A percentile compares a stretch with the other conserved stretches of the same genome.
phyloP scores from a whole-genome alignment of 2,329 filamentous ascomycete genomes.

The Akanthomyces uredinophilus region DNA sequence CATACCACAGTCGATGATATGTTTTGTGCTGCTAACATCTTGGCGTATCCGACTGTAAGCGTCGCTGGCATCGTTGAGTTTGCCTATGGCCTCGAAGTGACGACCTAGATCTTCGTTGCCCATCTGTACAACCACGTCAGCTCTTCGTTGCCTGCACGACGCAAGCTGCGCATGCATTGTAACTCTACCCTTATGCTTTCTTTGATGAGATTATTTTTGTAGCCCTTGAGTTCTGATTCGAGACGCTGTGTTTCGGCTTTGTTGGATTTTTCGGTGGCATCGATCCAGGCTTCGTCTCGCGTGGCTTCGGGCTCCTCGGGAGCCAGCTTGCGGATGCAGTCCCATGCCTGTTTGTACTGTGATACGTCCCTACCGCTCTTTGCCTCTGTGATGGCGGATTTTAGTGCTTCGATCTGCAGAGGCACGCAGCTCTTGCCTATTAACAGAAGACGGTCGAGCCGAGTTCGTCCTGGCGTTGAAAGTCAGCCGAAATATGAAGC shows the following conservation, averaged over 20 bases:
- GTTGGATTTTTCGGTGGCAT: constrained; percentile 60
- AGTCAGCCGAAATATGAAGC: background rate
- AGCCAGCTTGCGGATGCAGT: constrained; percentile 56
- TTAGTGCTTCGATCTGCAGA: constrained; percentile 75
- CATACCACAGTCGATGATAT: constrained; percentile 76
- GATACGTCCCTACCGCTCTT: constrained; percentile 69
- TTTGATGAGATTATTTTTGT: constrained; percentile 96
- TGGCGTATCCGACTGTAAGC: constrained; percentile 84
- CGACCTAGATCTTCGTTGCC: constrained; percentile 87
- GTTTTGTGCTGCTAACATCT: constrained; percentile 76
- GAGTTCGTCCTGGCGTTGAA: constrained; percentile 61
- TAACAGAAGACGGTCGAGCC: constrained; percentile 72
- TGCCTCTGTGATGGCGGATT: constrained; percentile 68
- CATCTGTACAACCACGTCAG: constrained; percentile 56
- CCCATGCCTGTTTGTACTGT: constrained; percentile 64
- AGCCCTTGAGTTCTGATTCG: constrained; percentile 79
- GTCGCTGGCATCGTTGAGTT: constrained; percentile 66
- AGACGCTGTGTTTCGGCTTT: constrained; percentile 67
- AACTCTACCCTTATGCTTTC: constrained; percentile 78
- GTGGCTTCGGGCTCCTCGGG: constrained; percentile 64
- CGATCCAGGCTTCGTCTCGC: constrained; percentile 71
- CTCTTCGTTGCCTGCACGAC: background rate
- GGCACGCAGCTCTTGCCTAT: constrained; percentile 75
- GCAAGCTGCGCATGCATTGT: no score
- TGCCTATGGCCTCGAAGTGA: constrained; percentile 75